Evolutionary conservation across 495 filamentous ascomycete genomes (phyloP), one percentile per base, ranked within the genome.

Genomic region (Neurospora sp.): DNA sequence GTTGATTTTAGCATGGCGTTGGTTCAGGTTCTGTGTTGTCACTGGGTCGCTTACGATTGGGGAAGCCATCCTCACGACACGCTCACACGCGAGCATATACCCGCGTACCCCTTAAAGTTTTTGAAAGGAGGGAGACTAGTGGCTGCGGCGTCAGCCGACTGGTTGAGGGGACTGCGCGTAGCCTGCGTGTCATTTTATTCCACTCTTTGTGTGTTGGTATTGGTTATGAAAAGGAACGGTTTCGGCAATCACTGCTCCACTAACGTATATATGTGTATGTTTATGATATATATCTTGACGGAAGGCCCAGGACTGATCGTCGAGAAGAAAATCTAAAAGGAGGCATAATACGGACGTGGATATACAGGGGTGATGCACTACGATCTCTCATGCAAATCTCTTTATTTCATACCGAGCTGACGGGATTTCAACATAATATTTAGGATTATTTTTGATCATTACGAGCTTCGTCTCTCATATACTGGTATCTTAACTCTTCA

Each of bases 1-100:
- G 53, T 35, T 65, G 53, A 61, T 70, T 70, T 70, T 44, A 70
- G 69, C 69, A 70, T 31, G 69, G 69, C 69, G 69, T 70, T 70
- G 39, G 69, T 70, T 22, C 18, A n/a, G 69, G 42, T 45, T 42
- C 22, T 65, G 14, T 65, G 22, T 37, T 35, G 27, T 35, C 53
- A 65, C 22, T 35, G 53, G 53, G 53, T 65, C 53, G 53, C 53
- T 35, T 65, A 65, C 53, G 53, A 65, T 65, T 6, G 31, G 27
- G 53, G 27, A 59, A 27, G 53, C 18, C 27, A 65, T 65, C 27
- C 53, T 65, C 53, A 18, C 27, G 53, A 65, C 53, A 65, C 53
- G 53, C 53, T 35, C 27, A 35, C 53, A 18, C 53, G 53, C 27
- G 53, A 65, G 53, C 53, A 65, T 65, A 65, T 65, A 65, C 53